Evolutionary conservation across 2,329 filamentous ascomycete genomes (phyloP).

Genomic region (Penicillium sp.): DNA sequence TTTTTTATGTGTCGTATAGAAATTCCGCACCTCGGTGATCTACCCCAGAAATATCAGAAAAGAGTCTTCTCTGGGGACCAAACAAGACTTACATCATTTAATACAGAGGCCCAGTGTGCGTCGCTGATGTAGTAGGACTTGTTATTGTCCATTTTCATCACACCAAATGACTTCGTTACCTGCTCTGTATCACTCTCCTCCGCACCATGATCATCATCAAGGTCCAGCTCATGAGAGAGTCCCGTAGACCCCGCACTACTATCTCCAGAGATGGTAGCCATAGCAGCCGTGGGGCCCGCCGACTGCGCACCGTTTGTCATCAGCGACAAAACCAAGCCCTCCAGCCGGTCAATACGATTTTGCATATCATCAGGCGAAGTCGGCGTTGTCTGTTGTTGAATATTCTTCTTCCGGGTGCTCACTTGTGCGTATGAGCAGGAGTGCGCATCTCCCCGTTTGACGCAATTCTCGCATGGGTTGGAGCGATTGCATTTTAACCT

Average conservation of each 20-base stretch:
- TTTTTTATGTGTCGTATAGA: slow-evolving; percentile 82
- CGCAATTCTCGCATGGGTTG: slow-evolving; percentile 90
- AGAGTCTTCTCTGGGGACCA: background rate
- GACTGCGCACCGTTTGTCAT: slow-evolving; percentile 83
- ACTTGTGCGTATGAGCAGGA: slow-evolving; percentile 80
- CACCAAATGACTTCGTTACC: slow-evolving; percentile 71
- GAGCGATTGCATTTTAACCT: slow-evolving; percentile 89
- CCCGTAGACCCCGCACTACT: slow-evolving; percentile 40
- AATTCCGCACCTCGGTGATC: slow-evolving; percentile 92
- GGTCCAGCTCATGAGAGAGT: slow-evolving; percentile 37
- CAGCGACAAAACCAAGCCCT: slow-evolving; percentile 85
- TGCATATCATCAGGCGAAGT: slow-evolving; percentile 92
- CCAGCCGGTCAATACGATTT: slow-evolving; percentile 92
- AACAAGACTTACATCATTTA: slow-evolving; percentile 60
- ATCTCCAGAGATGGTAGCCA: slow-evolving; percentile 54
- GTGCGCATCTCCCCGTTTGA: slow-evolving; percentile 77
- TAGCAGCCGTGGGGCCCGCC: slow-evolving; percentile 59
- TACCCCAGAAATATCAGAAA: slow-evolving; percentile 30
- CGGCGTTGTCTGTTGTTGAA: slow-evolving; percentile 55
- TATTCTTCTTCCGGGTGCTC: slow-evolving; percentile 69
- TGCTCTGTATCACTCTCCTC: slow-evolving; percentile 69
- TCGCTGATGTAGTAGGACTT: slow-evolving; percentile 81
- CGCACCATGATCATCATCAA: slow-evolving; percentile 56
- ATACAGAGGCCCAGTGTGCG: slow-evolving; percentile 78
- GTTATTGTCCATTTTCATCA: slow-evolving; percentile 76